A percentile compares a stretch with the other conserved stretches of the same genome.
Evolutionary conservation across 331 rosid genomes (phyloP).

Genomic region (Telfairia occidentalis): DNA sequence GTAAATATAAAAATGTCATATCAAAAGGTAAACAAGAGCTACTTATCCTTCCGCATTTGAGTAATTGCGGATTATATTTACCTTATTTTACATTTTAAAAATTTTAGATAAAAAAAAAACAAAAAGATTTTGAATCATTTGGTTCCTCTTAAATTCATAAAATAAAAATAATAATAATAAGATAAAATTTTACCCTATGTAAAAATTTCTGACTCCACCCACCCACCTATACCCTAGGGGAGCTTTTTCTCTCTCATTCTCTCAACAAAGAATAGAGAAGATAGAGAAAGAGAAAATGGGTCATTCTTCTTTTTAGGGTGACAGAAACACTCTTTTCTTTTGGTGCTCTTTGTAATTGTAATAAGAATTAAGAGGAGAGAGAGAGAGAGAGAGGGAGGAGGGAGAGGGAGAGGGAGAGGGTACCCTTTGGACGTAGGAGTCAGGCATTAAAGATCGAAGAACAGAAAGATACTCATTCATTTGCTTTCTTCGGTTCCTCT

Average conservation of each 20-base stretch:
- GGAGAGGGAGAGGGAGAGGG: background rate
- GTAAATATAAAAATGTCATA: too few species aligned
- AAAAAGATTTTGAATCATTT: too few species aligned
- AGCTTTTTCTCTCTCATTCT: background rate
- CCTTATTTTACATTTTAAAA: too few species aligned
- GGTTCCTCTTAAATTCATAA: background rate
- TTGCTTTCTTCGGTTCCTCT: slow-evolving; percentile 7
- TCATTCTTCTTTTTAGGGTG: background rate
- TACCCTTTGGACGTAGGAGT: slow-evolving; percentile 14
- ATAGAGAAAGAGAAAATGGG: background rate
- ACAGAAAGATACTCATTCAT: slow-evolving; percentile 8
- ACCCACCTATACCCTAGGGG: too few species aligned
- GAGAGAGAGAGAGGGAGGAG: background rate
- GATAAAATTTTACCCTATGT: background rate
- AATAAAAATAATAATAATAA: too few species aligned
- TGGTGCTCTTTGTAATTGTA: background rate
- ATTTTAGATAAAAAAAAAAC: too few species aligned
- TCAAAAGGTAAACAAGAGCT: too few species aligned
- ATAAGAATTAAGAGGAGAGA: too few species aligned
- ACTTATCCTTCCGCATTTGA: too few species aligned
- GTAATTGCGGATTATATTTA: too few species aligned
- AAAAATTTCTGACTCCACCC: background rate
- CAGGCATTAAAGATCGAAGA: slow-evolving; percentile 12
- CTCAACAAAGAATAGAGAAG: too few species aligned
- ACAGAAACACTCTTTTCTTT: background rate